Base-by-base conservation (phyloP, 2,329 filamentous ascomycete genomes). In the Ophiostoma populinum region DNA sequence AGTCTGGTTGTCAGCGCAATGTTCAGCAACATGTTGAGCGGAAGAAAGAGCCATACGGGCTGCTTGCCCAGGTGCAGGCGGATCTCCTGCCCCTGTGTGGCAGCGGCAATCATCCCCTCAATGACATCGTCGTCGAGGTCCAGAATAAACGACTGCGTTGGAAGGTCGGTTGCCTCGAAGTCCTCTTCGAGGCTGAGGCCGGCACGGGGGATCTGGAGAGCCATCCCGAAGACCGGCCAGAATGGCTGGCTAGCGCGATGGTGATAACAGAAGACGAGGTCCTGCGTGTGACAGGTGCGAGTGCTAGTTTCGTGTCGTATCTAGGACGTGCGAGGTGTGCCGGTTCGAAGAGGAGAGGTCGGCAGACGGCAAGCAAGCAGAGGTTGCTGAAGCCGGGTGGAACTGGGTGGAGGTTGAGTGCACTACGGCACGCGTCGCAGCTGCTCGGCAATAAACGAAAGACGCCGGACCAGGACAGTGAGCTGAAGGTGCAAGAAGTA, bases 51-150 rank as follows among this genome's bases (percentile, higher is more conserved):
- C 26, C 71, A 62, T 67, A 77, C 72, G 24, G 71, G 71, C 45
- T 54, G 60, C 46, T 56, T 59, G 26, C 72, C 72, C 41, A 77
- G 52, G 5, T 65, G 62, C 46, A 77, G 55, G 46, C 69, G 59
- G 35, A 76, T 60, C 30, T 62, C 56, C 37, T 67, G 60, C 34
- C 68, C 69, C 55, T 63, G 60, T 46, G 65, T 64, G 25, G 68
- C 61, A 46, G 65, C 69, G 50, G 60, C 61, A 44, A 77, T 73
- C 63, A 77, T 67, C 42, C 69, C 61, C 49, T 73, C 67, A 46
- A 77, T 65, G 34, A 71, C 58, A 48, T 57, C 58, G 49, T 73
- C 63, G 45, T 57, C 63, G 42, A 77, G 53, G n/a, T 58, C 63
- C 37, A 77, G 54, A 42, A 67, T 62, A 48, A 76, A 69, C 21